phyloP scores from a whole-genome alignment of 306 rosid species.

The Cucumis sativus region DNA sequence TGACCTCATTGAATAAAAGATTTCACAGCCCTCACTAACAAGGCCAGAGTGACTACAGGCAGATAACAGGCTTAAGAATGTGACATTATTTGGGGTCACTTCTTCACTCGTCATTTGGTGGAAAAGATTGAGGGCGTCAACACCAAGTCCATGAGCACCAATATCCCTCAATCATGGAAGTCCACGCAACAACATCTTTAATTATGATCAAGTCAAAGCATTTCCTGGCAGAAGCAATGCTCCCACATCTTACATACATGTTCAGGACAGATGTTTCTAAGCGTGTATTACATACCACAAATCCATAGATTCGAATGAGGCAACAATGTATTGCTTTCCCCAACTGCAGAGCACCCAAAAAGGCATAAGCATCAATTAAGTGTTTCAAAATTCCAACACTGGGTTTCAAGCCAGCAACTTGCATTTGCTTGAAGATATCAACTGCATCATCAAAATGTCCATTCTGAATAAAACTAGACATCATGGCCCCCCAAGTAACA shows the following conservation, averaged over 20 bases:
- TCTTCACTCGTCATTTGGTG: background rate
- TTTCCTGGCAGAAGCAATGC: background rate
- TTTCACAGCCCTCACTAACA: background rate
- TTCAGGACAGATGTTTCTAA: background rate
- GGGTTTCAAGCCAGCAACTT: background rate
- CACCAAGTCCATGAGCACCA: background rate
- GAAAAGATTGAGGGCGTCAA: background rate
- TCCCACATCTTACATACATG: background rate
- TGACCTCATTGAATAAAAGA: background rate
- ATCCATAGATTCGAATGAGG: constrained; percentile 21
- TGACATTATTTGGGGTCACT: background rate
- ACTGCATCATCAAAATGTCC: background rate
- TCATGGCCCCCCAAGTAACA: background rate
- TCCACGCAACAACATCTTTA: background rate
- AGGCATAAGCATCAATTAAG: background rate
- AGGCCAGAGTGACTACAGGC: background rate
- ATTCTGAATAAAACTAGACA: background rate
- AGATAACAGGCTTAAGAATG: background rate
- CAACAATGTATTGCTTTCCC: constrained; percentile 36
- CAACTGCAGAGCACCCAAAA: constrained; percentile 34
- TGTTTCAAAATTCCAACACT: background rate
- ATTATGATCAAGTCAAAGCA: background rate
- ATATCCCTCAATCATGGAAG: background rate
- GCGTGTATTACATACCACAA: constrained; percentile 10
- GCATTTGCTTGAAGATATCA: background rate